These are phyloP conservation scores for Rhytidhysteron rufulum DNA, from an alignment of 2,329 filamentous ascomycete genomes.

Conservation along the genomic window DNA sequence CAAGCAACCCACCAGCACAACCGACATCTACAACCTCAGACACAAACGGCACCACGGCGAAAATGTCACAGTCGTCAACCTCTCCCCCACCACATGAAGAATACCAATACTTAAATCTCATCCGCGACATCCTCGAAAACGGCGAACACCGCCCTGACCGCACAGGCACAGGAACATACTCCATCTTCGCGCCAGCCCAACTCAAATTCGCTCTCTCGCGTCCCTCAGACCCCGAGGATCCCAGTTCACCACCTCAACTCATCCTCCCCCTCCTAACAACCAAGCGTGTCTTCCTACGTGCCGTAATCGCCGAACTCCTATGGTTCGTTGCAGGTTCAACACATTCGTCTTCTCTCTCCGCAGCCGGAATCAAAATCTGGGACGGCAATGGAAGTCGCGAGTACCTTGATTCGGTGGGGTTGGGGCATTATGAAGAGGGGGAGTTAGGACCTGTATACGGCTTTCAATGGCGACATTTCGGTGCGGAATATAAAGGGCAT, in stretches of 20 bases:
- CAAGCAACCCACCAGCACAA: conserved; percentile 11
- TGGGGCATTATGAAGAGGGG: conserved; percentile 76
- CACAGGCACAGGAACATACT: conserved; percentile 89
- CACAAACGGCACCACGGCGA: conserved; percentile 2
- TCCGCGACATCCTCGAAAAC: conserved; percentile 73
- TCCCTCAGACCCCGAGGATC: conserved; percentile 38
- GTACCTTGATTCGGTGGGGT: conserved; percentile 81
- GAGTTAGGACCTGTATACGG: conserved; percentile 96
- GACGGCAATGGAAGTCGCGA: conserved; percentile 91
- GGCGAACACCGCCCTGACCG: conserved; percentile 89
- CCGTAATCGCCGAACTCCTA: conserved; percentile 85
- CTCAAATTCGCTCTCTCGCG: conserved; percentile 81
- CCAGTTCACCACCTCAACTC: conserved; percentile 45
- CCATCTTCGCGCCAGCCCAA: conserved; percentile 81
- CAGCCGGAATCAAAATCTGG: conserved; percentile 92
- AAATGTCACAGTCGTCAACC: background rate
- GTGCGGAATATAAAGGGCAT: conserved; percentile 69
- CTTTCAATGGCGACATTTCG: conserved; percentile 98
- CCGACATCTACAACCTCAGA: conserved; percentile 10
- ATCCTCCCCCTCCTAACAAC: conserved; percentile 93
- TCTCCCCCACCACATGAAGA: conserved; percentile 65
- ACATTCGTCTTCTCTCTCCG: conserved; percentile 70
- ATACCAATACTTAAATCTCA: conserved; percentile 87
- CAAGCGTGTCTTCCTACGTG: conserved; percentile 90
- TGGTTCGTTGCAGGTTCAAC: conserved; percentile 92